phyloP scores from a whole-genome alignment of 306 rosid species.

The Casuarina equisetifolia region DNA sequence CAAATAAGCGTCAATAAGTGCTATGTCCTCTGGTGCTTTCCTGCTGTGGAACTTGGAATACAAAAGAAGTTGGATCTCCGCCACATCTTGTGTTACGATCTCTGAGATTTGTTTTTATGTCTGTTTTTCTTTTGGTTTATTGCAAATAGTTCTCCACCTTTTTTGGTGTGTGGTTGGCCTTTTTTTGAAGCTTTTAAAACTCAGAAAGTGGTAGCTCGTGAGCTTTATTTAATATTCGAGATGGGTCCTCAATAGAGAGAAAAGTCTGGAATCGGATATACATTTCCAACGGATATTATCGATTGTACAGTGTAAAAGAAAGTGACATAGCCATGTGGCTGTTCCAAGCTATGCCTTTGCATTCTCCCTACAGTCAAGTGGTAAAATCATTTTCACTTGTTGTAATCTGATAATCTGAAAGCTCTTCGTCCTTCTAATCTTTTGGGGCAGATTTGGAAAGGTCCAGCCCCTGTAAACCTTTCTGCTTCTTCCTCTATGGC shows the following conservation, averaged over 20 bases:
- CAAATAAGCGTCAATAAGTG: slow-evolving; percentile 22
- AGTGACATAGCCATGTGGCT: slow-evolving; percentile 27
- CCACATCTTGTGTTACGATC: slow-evolving; percentile 65
- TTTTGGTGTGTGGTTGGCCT: slow-evolving; percentile 58
- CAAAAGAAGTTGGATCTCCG: slow-evolving; percentile 39
- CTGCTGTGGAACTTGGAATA: slow-evolving; percentile 30
- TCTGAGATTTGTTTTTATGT: slow-evolving; percentile 54
- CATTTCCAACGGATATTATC: slow-evolving; percentile 21
- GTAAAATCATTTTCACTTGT: background rate
- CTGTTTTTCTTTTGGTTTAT: slow-evolving; percentile 47
- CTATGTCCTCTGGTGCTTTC: slow-evolving; percentile 26
- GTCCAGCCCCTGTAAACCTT: background rate
- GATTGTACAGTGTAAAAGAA: slow-evolving; percentile 37
- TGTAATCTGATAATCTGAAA: background rate
- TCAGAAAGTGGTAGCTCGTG: slow-evolving; percentile 34
- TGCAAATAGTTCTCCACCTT: slow-evolving; percentile 22
- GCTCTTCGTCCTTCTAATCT: background rate
- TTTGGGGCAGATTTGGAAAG: background rate
- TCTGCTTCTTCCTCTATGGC: background rate
- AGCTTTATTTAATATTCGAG: slow-evolving; percentile 26
- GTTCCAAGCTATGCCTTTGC: slow-evolving; percentile 32
- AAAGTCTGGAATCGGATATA: slow-evolving; percentile 24
- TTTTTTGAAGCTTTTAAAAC: slow-evolving; percentile 43
- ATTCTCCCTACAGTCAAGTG: background rate
- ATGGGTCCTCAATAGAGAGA: slow-evolving; percentile 3